Conservation (phyloP, 352 stramenopile species). For the Nothophytophthora sp. region DNA sequence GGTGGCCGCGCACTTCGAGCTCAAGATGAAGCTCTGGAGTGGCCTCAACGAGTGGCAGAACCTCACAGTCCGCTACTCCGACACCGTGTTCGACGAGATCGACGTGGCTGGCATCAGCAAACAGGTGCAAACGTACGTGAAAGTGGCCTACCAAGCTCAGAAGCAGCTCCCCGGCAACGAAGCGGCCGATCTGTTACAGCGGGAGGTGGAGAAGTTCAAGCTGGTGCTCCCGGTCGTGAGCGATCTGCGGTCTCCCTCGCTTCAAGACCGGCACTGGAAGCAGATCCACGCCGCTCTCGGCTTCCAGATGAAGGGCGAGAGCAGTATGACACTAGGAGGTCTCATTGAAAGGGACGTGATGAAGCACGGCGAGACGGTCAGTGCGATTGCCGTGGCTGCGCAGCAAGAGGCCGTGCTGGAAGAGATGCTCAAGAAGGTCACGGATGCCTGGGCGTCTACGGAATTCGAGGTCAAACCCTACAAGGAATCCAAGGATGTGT, state of each 20-base stretch:
- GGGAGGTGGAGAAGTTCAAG: conserved; percentile 91
- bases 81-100: conserved; percentile 89
- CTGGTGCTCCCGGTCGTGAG: conserved; percentile 79
- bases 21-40: conserved; percentile 93
- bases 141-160: conserved; percentile 84
- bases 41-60: conserved; percentile 85
- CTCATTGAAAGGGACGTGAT: conserved; percentile 90
- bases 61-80: conserved; percentile 73
- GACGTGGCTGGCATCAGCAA: conserved; percentile 88
- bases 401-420: conserved; percentile 92
- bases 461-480: conserved; percentile 94
- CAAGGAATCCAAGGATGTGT: conserved; percentile 94
- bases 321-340: conserved; percentile 78
- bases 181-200: conserved; percentile 77
- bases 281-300: conserved; percentile 81
- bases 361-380: conserved; percentile 87
- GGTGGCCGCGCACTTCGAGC: conserved; percentile 78
- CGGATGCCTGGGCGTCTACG: conserved; percentile 81
- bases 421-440: conserved; percentile 94
- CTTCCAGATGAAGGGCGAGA: conserved; percentile 87
- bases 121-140: conserved; percentile 88
- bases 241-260: conserved; percentile 60
- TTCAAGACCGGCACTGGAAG: conserved; percentile 80
- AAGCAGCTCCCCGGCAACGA: conserved; percentile 90
- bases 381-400: conserved; percentile 77